Percentiles rank a stretch among this genome's conserved stretches.
Evolutionary conservation across 1,284 basidiomycete species (phyloP).

Genomic region (Vanrija sp.): DNA sequence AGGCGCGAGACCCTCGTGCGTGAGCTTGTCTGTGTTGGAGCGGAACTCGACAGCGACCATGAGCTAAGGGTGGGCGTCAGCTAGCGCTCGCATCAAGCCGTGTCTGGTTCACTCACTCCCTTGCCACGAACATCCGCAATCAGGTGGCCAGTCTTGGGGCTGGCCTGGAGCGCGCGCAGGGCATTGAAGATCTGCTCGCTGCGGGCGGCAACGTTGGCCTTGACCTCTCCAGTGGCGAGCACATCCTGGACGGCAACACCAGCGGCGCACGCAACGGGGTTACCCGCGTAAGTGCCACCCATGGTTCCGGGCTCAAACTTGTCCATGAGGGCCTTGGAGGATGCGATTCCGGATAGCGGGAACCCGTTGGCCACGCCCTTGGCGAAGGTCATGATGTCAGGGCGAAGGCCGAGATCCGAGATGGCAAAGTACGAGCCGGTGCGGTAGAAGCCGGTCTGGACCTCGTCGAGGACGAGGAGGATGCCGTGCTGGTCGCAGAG

Average conservation of each 20-base stretch:
- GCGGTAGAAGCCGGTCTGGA: conserved; percentile 62
- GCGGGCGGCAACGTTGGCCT: conserved; percentile 1
- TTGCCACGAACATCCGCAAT: conserved; percentile 73
- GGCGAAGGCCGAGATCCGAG: conserved; percentile 63
- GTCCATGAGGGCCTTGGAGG: conserved; percentile 70
- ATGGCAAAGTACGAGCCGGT: conserved; percentile 72
- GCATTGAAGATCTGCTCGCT: conserved; percentile 59
- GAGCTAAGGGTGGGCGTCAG: conserved; percentile 41
- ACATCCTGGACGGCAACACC: conserved; percentile 63
- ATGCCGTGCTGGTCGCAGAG: conserved; percentile 82
- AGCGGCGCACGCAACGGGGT: conserved; percentile 79
- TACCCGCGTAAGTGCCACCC: conserved; percentile 60
- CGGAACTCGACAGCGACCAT: conserved; percentile 74
- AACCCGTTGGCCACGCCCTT: conserved; percentile 63
- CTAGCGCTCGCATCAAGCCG: background rate
- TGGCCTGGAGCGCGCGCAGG: background rate
- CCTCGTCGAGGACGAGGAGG: conserved; percentile 56
- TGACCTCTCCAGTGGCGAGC: conserved; percentile 66
- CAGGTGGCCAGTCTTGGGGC: conserved; percentile 38
- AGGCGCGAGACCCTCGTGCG: no score
- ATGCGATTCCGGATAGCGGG: conserved; percentile 82
- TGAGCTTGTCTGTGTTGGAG: conserved; percentile 26
- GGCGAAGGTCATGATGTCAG: conserved; percentile 79
- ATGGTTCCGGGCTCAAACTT: conserved; percentile 30
- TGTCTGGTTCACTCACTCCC: conserved; percentile 47